A percentile compares a stretch with the other conserved stretches of the same genome.
Conservation (phyloP, 2,329 filamentous ascomycete species). For the Fusarium protoensiforme region DNA sequence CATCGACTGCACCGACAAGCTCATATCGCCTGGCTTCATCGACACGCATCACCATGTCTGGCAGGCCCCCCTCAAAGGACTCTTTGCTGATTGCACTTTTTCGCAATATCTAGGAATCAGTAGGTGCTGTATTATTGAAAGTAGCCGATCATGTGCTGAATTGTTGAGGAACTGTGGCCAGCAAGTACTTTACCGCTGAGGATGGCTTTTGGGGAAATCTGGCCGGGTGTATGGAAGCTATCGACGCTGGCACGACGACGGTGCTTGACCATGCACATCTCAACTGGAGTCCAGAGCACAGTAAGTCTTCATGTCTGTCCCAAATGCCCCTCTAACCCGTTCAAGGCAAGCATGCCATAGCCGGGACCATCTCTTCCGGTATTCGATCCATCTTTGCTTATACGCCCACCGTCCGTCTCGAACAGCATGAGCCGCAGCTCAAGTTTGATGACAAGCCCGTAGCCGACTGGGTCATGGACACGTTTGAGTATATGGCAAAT, state of each 20-base stretch:
- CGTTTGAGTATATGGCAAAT: neutral
- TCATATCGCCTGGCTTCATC: conserved; percentile 19
- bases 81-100: conserved; percentile 3
- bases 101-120: neutral
- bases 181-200: neutral
- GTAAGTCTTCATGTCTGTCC: neutral
- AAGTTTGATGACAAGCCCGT: neutral
- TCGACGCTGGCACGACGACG: conserved; percentile 25
- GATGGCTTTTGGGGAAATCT: conserved; percentile 28
- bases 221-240: conserved; percentile 17
- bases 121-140: neutral
- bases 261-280: conserved; percentile 24
- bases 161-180: neutral
- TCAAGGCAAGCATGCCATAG: neutral
- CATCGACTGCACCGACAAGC: conserved; percentile 13
- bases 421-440: neutral
- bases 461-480: neutral
- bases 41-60: conserved; percentile 18
- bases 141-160: neutral
- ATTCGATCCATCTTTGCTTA: conserved; percentile 16
- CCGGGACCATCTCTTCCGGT: conserved; percentile 7
- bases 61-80: conserved; percentile 13
- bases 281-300: conserved; percentile 1
- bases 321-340: neutral
- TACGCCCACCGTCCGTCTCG: neutral